Conservation (phyloP, 192 early-diverging fungal genomes). For the Coemansia sp. region DNA sequence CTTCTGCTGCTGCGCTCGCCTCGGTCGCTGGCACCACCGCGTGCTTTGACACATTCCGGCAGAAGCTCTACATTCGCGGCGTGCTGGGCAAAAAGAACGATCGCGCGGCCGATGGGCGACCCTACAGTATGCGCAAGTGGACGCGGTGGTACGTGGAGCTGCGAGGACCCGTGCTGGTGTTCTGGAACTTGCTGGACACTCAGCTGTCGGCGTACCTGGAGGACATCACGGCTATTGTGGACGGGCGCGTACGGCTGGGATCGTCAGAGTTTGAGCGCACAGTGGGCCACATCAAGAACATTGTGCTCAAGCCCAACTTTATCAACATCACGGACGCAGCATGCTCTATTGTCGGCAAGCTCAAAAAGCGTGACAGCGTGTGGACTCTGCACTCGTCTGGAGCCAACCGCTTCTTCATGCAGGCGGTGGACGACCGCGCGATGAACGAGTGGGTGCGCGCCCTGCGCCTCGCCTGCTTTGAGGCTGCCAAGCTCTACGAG, state of each 20-base stretch:
- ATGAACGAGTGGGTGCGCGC: conserved; percentile 70
- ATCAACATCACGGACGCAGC: conserved; percentile 74
- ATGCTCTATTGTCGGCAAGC: conserved; percentile 58
- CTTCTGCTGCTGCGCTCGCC: conserved; percentile 20
- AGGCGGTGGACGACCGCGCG: conserved; percentile 54
- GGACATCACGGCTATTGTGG: conserved; percentile 51
- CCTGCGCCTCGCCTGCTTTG: conserved; percentile 71
- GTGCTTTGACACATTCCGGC: conserved; percentile 62
- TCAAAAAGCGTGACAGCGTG: conserved; percentile 57
- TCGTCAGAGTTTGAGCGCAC: conserved; percentile 52
- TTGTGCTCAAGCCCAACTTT: conserved; percentile 59
- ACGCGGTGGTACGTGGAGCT: conserved; percentile 71
- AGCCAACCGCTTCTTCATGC: conserved; percentile 67
- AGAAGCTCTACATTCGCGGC: conserved; percentile 69
- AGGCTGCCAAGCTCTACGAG: conserved; percentile 71
- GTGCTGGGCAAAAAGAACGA: conserved; percentile 73
- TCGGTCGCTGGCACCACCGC: conserved; percentile 39
- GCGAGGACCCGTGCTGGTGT: conserved; percentile 62
- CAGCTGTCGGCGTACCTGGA: conserved; percentile 53
- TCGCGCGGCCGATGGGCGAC: conserved; percentile 58
- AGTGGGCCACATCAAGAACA: conserved; percentile 50
- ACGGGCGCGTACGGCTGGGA: conserved; percentile 35
- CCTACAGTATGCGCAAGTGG: conserved; percentile 63
- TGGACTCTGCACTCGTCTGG: conserved; percentile 68
- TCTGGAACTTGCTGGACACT: conserved; percentile 58